Percentiles rank a stretch among this genome's conserved stretches.
These are phyloP conservation scores for Besnoitia besnoiti DNA, from an alignment of 169 alveolate genomes.

Conservation along the genomic window DNA sequence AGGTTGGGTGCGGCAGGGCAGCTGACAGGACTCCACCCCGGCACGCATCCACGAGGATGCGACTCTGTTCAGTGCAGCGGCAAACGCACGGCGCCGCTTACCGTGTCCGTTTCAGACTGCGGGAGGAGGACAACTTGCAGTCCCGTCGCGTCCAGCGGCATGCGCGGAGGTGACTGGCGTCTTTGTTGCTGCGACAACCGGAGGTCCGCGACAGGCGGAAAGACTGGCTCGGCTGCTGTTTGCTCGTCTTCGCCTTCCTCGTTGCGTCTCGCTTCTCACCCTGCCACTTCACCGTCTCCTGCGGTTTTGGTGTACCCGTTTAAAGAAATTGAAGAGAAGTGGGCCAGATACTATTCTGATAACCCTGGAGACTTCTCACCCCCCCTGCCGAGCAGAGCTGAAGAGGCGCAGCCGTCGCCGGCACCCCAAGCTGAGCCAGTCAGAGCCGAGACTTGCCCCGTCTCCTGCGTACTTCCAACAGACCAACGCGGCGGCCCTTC, in stretches of 20 bases:
- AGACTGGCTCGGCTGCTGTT: too few relatives aligned
- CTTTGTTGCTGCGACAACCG: too few relatives aligned
- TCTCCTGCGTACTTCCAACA: background rate
- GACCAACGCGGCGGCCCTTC: background rate
- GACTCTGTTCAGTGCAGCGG: too few relatives aligned
- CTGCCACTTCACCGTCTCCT: background rate
- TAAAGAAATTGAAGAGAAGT: slow-evolving; percentile 28
- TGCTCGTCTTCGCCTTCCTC: background rate
- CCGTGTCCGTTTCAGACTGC: too few relatives aligned
- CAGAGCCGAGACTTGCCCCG: background rate
- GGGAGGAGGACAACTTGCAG: too few relatives aligned
- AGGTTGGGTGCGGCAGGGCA: too few relatives aligned
- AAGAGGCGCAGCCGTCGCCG: background rate
- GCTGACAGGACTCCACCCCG: too few relatives aligned
- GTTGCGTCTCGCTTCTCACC: background rate
- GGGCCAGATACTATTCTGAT: slow-evolving; percentile 47
- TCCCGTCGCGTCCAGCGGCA: too few relatives aligned
- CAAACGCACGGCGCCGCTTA: too few relatives aligned
- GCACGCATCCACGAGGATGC: too few relatives aligned
- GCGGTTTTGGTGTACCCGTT: slow-evolving; percentile 48
- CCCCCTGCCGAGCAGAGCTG: background rate
- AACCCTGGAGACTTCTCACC: slow-evolving; percentile 46
- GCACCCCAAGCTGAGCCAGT: background rate
- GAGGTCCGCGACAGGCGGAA: too few relatives aligned
- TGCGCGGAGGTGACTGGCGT: too few relatives aligned